phyloP scores from a whole-genome alignment of 495 filamentous ascomycete species.

The Penicillium pancosmium region DNA sequence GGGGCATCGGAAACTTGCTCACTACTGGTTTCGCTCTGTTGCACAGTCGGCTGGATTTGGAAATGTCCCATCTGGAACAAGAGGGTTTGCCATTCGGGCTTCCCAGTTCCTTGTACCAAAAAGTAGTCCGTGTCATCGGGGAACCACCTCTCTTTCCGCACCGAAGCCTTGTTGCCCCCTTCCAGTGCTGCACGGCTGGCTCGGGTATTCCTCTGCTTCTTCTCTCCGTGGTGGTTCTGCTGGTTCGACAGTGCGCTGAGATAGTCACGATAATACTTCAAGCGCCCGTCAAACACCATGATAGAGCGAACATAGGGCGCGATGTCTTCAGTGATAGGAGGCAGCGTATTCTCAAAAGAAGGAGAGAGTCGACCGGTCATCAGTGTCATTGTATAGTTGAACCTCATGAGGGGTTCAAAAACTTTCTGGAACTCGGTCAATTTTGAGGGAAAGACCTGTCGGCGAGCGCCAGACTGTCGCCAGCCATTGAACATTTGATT shows the following conservation, averaged over 20 bases:
- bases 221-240: slow-evolving; percentile 46
- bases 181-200: slow-evolving; percentile 82
- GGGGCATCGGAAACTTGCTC: not conserved
- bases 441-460: slow-evolving; percentile 16
- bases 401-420: slow-evolving; percentile 41
- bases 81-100: slow-evolving; percentile 61
- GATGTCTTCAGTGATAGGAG: slow-evolving; percentile 69
- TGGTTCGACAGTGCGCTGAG: slow-evolving; percentile 63
- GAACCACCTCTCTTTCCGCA: slow-evolving; percentile 80
- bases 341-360: slow-evolving; percentile 69
- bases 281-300: slow-evolving; percentile 68
- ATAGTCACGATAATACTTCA: slow-evolving; percentile 66
- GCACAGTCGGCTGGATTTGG: slow-evolving; percentile 19
- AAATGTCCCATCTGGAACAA: slow-evolving; percentile 43
- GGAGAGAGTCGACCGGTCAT: slow-evolving; percentile 50
- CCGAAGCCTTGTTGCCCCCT: slow-evolving; percentile 71
- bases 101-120: slow-evolving; percentile 67
- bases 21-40: not conserved
- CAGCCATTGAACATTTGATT: slow-evolving; percentile 30
- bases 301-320: slow-evolving; percentile 85
- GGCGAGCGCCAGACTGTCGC: slow-evolving; percentile 14
- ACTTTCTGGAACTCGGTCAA: slow-evolving; percentile 29
- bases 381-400: slow-evolving; percentile 29
- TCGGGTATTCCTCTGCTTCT: slow-evolving; percentile 74
- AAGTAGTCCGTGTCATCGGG: slow-evolving; percentile 62